Evolutionary conservation across 1,284 basidiomycete genomes (phyloP).

Genomic region (Ceratorhiza oryzae-sativae): DNA sequence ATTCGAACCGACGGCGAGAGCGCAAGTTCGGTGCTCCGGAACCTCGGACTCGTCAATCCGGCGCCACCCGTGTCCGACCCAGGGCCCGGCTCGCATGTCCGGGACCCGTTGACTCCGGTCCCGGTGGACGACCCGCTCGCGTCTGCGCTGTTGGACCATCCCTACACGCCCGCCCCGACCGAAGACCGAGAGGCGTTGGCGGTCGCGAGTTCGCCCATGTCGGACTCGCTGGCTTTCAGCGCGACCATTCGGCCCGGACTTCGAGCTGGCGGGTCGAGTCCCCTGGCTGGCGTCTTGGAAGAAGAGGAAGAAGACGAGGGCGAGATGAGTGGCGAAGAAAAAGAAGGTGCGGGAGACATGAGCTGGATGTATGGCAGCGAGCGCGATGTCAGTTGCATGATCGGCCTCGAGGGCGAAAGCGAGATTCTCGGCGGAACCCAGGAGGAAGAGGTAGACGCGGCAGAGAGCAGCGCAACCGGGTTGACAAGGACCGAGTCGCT

Average conservation of each 20-base stretch:
- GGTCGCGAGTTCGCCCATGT: conserved; percentile 28
- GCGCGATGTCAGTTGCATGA: conserved; percentile 24
- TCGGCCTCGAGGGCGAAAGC: not conserved
- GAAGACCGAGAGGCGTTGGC: not conserved
- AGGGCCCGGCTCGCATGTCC: not conserved
- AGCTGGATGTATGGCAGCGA: conserved; percentile 25
- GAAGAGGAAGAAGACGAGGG: conserved; percentile 23
- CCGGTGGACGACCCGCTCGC: not conserved
- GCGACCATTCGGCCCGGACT: conserved; percentile 28
- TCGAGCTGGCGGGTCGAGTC: conserved; percentile 19
- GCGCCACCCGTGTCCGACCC: conserved; percentile 19
- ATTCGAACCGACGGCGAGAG: conserved; percentile 2
- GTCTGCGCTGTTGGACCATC: not conserved
- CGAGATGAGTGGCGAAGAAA: not conserved
- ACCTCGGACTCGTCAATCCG: conserved; percentile 22
- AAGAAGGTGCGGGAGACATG: conserved; percentile 2
- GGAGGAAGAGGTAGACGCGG: not conserved
- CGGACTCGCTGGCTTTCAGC: conserved; percentile 11
- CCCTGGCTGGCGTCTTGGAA: conserved; percentile 14
- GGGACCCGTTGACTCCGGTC: not conserved
- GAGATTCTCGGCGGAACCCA: not conserved
- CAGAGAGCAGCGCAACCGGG: not conserved
- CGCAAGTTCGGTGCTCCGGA: conserved; percentile 2
- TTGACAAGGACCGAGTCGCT: conserved; percentile 23
- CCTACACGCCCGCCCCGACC: not conserved